Evolutionary conservation across 306 rosid species (phyloP), one percentile per base, ranked within the genome.

Genomic region (Corylus avellana): DNA sequence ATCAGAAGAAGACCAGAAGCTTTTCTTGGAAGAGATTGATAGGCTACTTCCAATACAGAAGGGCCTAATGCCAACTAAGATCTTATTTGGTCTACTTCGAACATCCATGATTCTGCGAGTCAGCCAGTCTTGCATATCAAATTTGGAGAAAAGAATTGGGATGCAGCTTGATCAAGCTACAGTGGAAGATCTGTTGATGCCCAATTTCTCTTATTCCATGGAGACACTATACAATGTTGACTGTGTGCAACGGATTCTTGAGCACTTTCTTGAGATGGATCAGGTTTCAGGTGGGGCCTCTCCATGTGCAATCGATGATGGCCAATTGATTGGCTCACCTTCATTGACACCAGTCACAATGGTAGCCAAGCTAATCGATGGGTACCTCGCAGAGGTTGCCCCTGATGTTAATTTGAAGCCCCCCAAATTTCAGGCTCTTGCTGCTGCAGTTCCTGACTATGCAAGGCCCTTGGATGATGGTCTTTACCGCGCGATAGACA

Each of bases 381-480:
- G 98, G 50, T 95, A 95, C 92, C 92, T 95, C 12, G 99, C 99
- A 17, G 99, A 95, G 89, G 99, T 95, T 79, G 98, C 99, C 73
- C 99, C 99, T 16, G 99, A 95, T 81, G 94, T 90, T 70, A 95
- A 95, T 80, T 81, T 95, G 77, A 95, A 95, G 89, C 96, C 86
- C 63, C 89, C 94, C 7, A 95, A 93, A 84, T 95, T 95, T 85
- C 96, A 93, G 79, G 90, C 89, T 77, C 97, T 93, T 81, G 97
- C 99, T 50, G 98, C 97, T 64, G 96, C 94, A 55, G 93, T 95
- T 85, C 99, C 99, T 22, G 99, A 93, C 62, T 95, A 89, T 78
- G 99, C 94, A 75, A 87, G 99, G 84, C 98, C 97, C 64, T 89
- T 95, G 80, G 99, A 95, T 48, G 99, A 95, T 71, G 99, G 99